Evolutionary conservation across 2,329 filamentous ascomycete genomes (phyloP), one percentile per base, ranked within the genome.

Genomic region (Esteya vermicola): DNA sequence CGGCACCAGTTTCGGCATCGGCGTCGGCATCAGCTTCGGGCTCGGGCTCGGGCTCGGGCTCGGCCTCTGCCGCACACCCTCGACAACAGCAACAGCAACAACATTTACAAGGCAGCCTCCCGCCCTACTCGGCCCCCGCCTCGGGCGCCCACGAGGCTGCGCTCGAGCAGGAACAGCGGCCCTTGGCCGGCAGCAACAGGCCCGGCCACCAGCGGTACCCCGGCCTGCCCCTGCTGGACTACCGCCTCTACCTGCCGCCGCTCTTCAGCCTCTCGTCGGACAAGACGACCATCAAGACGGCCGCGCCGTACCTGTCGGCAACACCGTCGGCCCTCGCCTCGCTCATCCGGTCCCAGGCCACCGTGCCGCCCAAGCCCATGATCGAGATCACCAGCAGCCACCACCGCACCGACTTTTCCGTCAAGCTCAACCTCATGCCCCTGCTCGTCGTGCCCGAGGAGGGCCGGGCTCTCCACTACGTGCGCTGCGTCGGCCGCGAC

Each of bases 391-490:
- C 56, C 4, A 70, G 70, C 33, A 62, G 54, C 25, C 61, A 63
- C 23, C 56, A 58, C n/a, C 52, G 54, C 42, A 56, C 66, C 25
- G 70, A 74, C 51, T 75, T 75, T 47, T 60, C 65, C 42, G 52
- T 75, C 43, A 66, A 63, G 49, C 54, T 74, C 32, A 75, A 75
- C 50, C 55, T 73, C 16, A 68, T 75, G 65, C 59, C 54, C 36
- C 55, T 74, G 10, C 57, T 75, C 6, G n/a, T n/a, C n/a, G 59
- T 73, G 2, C 61, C 68, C 0, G 63, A 68, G 3, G 60, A 67
- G 8, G 52, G 50, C 20, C 48, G 57, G 27, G 61, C 67, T 21
- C 61, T 71, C 51, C 67, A 74, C 49, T 75, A 74, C 52, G 57
- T 73, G 33, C 65, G 68, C 19, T 65, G 67, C 42, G 66, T 72